phyloP scores from a whole-genome alignment of 352 stramenopile species.

The Phytophthora pinifolia region DNA sequence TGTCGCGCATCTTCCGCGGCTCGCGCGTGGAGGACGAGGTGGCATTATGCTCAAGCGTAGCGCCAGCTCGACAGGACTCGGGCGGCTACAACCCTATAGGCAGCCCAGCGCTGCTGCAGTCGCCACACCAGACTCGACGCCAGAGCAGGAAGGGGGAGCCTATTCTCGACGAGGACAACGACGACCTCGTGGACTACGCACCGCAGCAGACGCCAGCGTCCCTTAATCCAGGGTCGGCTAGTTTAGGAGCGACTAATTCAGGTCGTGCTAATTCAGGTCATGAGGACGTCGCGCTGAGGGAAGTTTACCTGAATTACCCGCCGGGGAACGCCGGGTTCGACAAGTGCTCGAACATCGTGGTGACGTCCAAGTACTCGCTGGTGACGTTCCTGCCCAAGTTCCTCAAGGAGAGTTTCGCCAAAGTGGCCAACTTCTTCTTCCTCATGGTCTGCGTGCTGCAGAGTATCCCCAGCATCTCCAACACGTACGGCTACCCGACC shows the following conservation, averaged over 20 bases:
- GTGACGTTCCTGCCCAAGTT: slow-evolving; percentile 90
- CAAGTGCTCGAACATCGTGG: slow-evolving; percentile 79
- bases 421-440: slow-evolving; percentile 94
- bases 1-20: slow-evolving; percentile 51
- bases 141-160: slow-evolving; percentile 14
- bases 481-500: slow-evolving; percentile 81
- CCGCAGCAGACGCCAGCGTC: slow-evolving; percentile 14
- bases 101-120: slow-evolving; percentile 38
- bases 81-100: slow-evolving; percentile 35
- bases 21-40: slow-evolving; percentile 56
- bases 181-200: slow-evolving; percentile 26
- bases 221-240: no score
- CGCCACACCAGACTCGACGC: slow-evolving; percentile 15
- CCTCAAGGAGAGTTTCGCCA: slow-evolving; percentile 85
- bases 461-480: slow-evolving; percentile 77
- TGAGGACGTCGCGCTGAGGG: slow-evolving; percentile 28
- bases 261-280: background rate
- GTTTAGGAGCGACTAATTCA: no score
- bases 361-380: slow-evolving; percentile 91
- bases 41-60: slow-evolving; percentile 30
- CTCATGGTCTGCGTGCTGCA: slow-evolving; percentile 91
- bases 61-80: slow-evolving; percentile 11
- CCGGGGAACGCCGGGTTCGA: slow-evolving; percentile 64
- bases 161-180: slow-evolving; percentile 29
- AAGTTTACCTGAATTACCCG: slow-evolving; percentile 79